Conservation (phyloP, 139 green algal species). For the Coelastrella sp. region DNA sequence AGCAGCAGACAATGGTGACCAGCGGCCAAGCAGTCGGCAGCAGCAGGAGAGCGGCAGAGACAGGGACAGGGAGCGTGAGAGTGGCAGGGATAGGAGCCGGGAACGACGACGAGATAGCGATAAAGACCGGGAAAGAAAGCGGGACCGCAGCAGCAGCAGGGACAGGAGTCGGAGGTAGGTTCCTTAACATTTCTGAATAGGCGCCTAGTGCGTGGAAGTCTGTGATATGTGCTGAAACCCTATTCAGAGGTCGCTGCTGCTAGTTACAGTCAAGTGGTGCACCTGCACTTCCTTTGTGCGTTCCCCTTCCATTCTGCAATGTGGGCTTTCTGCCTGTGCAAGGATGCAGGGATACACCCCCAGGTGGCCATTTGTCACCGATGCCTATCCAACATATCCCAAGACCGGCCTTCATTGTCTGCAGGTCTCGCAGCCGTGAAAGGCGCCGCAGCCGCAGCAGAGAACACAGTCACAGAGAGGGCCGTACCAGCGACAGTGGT, state of each 20-base stretch:
- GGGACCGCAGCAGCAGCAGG: not conserved
- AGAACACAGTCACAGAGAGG: constrained; percentile 5
- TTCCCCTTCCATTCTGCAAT: no score
- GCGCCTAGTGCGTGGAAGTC: not conserved
- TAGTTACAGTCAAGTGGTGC: not conserved
- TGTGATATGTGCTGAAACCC: not conserved
- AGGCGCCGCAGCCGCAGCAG: not conserved
- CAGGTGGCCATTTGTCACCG: not conserved
- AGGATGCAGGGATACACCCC: no score
- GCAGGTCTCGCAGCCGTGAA: constrained; percentile 10
- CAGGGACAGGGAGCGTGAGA: constrained; percentile 16
- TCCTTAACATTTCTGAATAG: not conserved
- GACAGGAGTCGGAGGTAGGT: not conserved
- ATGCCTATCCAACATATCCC: not conserved
- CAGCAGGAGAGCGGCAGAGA: constrained; percentile 44
- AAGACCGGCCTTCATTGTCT: not conserved
- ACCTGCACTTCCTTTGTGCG: no score
- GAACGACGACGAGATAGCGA: constrained; percentile 40
- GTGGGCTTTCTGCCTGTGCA: no score
- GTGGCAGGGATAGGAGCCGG: not conserved
- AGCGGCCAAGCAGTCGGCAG: constrained; percentile 32
- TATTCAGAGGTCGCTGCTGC: not conserved
- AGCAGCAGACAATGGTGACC: constrained; percentile 12
- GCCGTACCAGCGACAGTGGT: constrained; percentile 14
- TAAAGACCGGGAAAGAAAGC: not conserved